Conservation (phyloP, 768 basidiomycete genomes). For the Xerocomus brunneocitrinus region DNA sequence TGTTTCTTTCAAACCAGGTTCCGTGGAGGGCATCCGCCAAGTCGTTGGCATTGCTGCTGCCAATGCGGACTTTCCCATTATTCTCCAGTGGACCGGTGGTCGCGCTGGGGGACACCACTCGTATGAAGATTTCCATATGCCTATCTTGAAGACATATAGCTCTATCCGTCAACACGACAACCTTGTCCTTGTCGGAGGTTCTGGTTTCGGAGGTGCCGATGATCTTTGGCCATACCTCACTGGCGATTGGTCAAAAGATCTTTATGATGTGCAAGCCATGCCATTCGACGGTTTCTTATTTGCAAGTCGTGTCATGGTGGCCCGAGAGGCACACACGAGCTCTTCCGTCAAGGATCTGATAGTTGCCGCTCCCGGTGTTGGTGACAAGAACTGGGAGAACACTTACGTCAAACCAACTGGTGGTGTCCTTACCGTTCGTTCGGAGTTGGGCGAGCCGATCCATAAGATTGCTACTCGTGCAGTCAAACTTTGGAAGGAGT, state of each 20-base stretch:
- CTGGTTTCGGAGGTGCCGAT: slow-evolving; percentile 92
- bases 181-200: slow-evolving; percentile 87
- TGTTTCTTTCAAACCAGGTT: slow-evolving; percentile 97
- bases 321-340: slow-evolving; percentile 95
- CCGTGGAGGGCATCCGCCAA: slow-evolving; percentile 95
- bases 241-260: slow-evolving; percentile 87
- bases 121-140: slow-evolving; percentile 98
- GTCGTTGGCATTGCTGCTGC: slow-evolving; percentile 93
- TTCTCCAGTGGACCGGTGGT: slow-evolving; percentile 98
- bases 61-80: slow-evolving; percentile 94
- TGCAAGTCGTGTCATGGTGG: slow-evolving; percentile 96
- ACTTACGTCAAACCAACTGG: slow-evolving; percentile 94
- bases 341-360: slow-evolving; percentile 96
- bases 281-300: slow-evolving; percentile 98
- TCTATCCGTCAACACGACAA: slow-evolving; percentile 87
- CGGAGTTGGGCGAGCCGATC: slow-evolving; percentile 97
- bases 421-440: slow-evolving; percentile 93
- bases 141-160: slow-evolving; percentile 84
- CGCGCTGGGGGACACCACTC: slow-evolving; percentile 98
- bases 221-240: slow-evolving; percentile 97
- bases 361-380: slow-evolving; percentile 88
- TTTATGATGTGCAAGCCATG: slow-evolving; percentile 88
- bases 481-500: slow-evolving; percentile 98
- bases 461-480: slow-evolving; percentile 98
- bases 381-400: slow-evolving; percentile 87